Evolutionary conservation across 108 stramenopile genomes (phyloP).

Genomic region (Stephanodiscus minutulus): DNA sequence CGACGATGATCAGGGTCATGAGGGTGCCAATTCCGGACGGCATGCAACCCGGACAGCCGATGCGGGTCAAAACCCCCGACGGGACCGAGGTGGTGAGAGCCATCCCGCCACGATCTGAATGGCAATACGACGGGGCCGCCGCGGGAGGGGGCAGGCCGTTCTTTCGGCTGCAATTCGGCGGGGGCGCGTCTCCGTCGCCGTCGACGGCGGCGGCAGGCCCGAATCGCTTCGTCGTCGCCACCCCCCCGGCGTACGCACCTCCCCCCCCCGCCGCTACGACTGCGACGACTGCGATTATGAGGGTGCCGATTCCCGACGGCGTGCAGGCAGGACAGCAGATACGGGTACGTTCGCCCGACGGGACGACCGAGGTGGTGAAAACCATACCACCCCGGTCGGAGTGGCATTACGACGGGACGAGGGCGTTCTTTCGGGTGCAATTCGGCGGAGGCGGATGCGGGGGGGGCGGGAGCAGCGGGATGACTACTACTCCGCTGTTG

Average conservation of each 20-base stretch:
- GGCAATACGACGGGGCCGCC: constrained; percentile 26
- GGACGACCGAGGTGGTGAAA: constrained; percentile 25
- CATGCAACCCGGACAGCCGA: constrained; percentile 41
- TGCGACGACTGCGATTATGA: constrained; percentile 15
- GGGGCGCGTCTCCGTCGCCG: background rate
- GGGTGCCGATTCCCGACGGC: constrained; percentile 35
- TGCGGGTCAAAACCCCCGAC: constrained; percentile 34
- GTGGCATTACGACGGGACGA: constrained; percentile 23
- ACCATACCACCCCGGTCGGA: constrained; percentile 29
- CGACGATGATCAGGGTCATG: constrained; percentile 14
- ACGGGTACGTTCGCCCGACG: constrained; percentile 37
- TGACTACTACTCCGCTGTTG: background rate
- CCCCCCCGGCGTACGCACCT: too few relatives aligned
- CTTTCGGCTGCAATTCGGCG: constrained; percentile 31
- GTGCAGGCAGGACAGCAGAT: constrained; percentile 42
- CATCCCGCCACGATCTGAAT: constrained; percentile 35
- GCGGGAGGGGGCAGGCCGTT: constrained; percentile 6
- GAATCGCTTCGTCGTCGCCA: background rate
- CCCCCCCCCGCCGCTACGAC: background rate
- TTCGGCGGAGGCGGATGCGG: background rate
- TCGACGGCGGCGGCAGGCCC: background rate
- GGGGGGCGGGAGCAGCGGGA: too few relatives aligned
- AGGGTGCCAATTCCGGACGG: constrained; percentile 39
- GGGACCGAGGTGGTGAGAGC: constrained; percentile 30
- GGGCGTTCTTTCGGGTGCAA: constrained; percentile 35